A percentile compares a stretch with the other conserved stretches of the same genome.
phyloP scores from a whole-genome alignment of 164 flowering plant species.

The Vitis labrusca region DNA sequence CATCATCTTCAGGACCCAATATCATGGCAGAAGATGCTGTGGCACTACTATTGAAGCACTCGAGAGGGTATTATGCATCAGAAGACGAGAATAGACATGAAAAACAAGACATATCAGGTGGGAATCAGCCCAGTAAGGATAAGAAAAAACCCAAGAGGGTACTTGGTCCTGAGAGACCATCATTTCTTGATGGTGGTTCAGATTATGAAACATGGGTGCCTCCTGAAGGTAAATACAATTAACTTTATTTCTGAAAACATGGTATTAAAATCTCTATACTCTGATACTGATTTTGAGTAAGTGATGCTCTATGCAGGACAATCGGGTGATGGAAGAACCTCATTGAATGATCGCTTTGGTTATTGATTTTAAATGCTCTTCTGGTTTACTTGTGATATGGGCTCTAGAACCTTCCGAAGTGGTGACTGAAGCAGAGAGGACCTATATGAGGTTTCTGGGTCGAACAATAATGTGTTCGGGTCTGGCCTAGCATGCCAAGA shows the following conservation, averaged over 20 bases:
- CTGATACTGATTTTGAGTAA: neutral
- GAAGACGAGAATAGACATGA: slow-evolving; percentile 40
- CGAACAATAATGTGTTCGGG: too few relatives aligned
- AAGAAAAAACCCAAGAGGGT: slow-evolving; percentile 53
- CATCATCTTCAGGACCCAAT: slow-evolving; percentile 36
- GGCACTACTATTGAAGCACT: slow-evolving; percentile 77
- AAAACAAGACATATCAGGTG: slow-evolving; percentile 10
- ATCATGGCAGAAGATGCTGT: slow-evolving; percentile 73
- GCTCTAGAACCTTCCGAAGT: neutral
- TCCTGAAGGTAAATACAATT: slow-evolving; percentile 69
- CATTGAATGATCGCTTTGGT: slow-evolving; percentile 84
- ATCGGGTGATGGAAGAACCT: slow-evolving; percentile 96
- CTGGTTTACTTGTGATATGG: neutral
- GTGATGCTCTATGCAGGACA: slow-evolving; percentile 61
- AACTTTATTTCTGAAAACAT: too few relatives aligned
- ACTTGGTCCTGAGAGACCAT: slow-evolving; percentile 87
- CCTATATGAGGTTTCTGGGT: too few relatives aligned
- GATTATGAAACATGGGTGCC: slow-evolving; percentile 86
- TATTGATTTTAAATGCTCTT: slow-evolving; percentile 40
- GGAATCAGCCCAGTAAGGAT: slow-evolving; percentile 26
- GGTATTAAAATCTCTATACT: too few relatives aligned
- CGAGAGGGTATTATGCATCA: slow-evolving; percentile 44
- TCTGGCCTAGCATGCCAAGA: too few relatives aligned
- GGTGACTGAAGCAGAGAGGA: neutral
- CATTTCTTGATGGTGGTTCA: slow-evolving; percentile 47